phyloP scores from a whole-genome alignment of 768 basidiomycete species.

The Tricholoma sp. region DNA sequence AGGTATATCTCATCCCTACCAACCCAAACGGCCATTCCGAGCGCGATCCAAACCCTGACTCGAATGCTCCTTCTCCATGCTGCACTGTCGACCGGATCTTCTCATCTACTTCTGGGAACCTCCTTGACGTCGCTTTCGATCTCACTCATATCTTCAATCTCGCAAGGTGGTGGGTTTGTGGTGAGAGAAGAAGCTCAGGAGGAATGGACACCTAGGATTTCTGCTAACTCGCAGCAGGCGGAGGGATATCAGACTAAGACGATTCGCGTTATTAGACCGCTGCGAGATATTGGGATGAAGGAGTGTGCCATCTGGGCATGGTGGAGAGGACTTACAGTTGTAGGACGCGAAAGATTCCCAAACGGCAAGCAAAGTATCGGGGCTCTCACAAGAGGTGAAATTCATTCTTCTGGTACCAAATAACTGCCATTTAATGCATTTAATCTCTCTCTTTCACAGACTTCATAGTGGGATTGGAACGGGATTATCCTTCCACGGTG shows the following conservation, averaged over 20 bases:
- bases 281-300: slow-evolving; percentile 72
- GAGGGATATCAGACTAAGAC: slow-evolving; percentile 9
- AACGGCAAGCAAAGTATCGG: slow-evolving; percentile 56
- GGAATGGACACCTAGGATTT: slow-evolving; percentile 47
- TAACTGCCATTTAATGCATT: background rate
- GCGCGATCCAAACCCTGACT: slow-evolving; percentile 51
- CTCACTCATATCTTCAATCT: slow-evolving; percentile 65
- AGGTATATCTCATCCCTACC: slow-evolving; percentile 63
- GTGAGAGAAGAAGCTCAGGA: slow-evolving; percentile 68
- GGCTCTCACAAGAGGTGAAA: slow-evolving; percentile 63
- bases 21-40: slow-evolving; percentile 65
- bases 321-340: slow-evolving; percentile 57
- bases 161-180: slow-evolving; percentile 72
- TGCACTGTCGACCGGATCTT: slow-evolving; percentile 51
- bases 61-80: slow-evolving; percentile 70
- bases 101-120: slow-evolving; percentile 76
- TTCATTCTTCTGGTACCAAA: no score
- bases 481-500: slow-evolving; percentile 82
- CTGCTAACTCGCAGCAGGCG: slow-evolving; percentile 5
- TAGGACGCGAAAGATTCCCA: slow-evolving; percentile 42
- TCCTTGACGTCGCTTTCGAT: slow-evolving; percentile 76
- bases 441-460: slow-evolving; percentile 33
- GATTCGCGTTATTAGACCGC: slow-evolving; percentile 58
- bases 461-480: slow-evolving; percentile 77
- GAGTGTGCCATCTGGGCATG: slow-evolving; percentile 76